Conservation (phyloP, 2,329 filamentous ascomycete species). For the Trichoderma sp. region DNA sequence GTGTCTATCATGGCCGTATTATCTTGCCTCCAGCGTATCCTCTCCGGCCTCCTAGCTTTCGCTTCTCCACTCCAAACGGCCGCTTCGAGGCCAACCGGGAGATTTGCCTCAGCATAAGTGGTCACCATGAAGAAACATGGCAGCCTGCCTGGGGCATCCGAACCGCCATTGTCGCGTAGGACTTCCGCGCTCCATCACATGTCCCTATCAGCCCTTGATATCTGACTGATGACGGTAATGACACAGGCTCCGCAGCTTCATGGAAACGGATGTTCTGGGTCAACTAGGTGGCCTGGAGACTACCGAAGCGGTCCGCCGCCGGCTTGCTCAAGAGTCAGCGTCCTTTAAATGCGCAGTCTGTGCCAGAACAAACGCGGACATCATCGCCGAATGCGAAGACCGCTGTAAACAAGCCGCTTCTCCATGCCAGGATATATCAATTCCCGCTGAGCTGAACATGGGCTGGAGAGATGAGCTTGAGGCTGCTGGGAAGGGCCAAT, state of each 20-base stretch:
- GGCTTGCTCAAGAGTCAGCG: constrained; percentile 65
- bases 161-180: constrained; percentile 70
- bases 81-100: constrained; percentile 95
- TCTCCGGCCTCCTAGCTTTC: constrained; percentile 88
- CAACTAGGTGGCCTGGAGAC: constrained; percentile 89
- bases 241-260: constrained; percentile 71
- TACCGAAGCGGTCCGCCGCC: constrained; percentile 61
- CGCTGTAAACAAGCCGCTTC: constrained; percentile 42
- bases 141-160: constrained; percentile 96
- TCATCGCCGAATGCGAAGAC: constrained; percentile 68
- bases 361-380: constrained; percentile 66
- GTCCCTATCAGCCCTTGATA: not conserved
- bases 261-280: constrained; percentile 84
- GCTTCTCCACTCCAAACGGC: constrained; percentile 87
- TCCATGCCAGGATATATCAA: constrained; percentile 41
- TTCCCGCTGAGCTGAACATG: constrained; percentile 59
- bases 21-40: constrained; percentile 86
- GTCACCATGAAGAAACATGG: constrained; percentile 98
- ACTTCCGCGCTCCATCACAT: constrained; percentile 7
- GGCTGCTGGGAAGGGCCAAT: not conserved
- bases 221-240: constrained; percentile 1
- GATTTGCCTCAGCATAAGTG: constrained; percentile 90
- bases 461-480: constrained; percentile 72
- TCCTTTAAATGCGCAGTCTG: constrained; percentile 70
- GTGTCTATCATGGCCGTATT: constrained; percentile 95